Base-by-base conservation (phyloP, 768 basidiomycete genomes). In the Russula vinacea region DNA sequence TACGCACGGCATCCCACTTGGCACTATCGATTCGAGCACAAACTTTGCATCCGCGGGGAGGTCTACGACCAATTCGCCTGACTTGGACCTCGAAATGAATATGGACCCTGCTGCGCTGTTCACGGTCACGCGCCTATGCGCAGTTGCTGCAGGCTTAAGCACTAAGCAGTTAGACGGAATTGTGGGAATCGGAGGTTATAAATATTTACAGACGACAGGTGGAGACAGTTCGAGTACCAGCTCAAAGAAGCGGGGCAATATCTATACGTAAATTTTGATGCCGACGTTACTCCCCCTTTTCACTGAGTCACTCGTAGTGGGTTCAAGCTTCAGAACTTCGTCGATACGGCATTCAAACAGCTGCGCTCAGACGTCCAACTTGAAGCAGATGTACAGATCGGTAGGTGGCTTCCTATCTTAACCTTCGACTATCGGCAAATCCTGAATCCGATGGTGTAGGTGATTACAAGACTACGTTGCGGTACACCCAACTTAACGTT, bases 31-130 rank as follows among this genome's bases (percentile, higher is more conserved):
- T 54, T 79, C 81, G 10, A 68, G 74, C 7, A 83, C 77, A 1
- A 76, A 79, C 66, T 88, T 90, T 70, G 72, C 71, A 14, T 77
- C 82, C 0, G 69, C 78, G 7, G 84, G 86, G 11, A 83, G 84
- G 64, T 74, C 78, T 5, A 82, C 78, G 3, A 85, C 82, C 2
- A 74, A 77, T 37, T 88, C 86, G 2, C 88, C 89, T 9, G 71
- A 71, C 7, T 75, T 90, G 62, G 74, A 84, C 62, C 74, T 89
- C 59, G 75, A 83, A 68, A 81, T 90, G 81, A 88, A 89, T 71
- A 80, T 85, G 66, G 84, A 89, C 67, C 87, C 87, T 22, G 73
- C 82, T 10, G 75, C 81, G n/a, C 76, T 91, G 42, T 90, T 91
- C 72, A 86, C 87, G 0, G 76, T 90, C 26, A 86, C 87, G 37